Base-by-base conservation (phyloP, 108 stramenopile species). In the Skeletonema tropicum region DNA sequence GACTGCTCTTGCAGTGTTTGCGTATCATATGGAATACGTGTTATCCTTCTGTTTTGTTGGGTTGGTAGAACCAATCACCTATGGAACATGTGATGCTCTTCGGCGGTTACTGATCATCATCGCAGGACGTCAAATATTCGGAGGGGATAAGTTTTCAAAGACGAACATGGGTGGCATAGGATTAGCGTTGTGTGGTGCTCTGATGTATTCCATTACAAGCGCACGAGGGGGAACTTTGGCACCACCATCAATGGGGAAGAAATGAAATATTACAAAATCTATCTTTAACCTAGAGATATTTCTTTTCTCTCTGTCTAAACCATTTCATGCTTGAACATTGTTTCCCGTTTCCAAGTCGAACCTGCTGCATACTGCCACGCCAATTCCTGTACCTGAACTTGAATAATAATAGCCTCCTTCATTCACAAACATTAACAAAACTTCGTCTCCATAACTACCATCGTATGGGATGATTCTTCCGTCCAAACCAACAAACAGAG, bases 1-100 rank as follows among this genome's bases (percentile, higher is more conserved):
- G 55, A 64, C 85, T 42, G 60, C 48, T 17, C 64, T 77, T 60
- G 92, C 92, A 11, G 79, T 85, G 9, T 48, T 82, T 14, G 83
- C 88, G 21, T 92, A 92, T 71, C 92, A 92, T 71, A 60, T 89
- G 63, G 92, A 92, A 57, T 92, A 92, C 64, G 83, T 88, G 7
- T 60, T 92, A 10, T 89, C 88, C 0, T 92, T 92, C 46, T 83
- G 75, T 49, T 92, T 92, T 75, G 88, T 92, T 58, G 78, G 82
- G 21, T 69, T 92, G 19, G 91, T 92, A 9, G 66, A 81, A 39
- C 91, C 91, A 26, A 88, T 92, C 36, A 89, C 89, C 8, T 92
- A 87, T 71, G 89, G 91, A 6, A 85, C 91, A 3, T 89, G 87
- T 57, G 91, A 92, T 72, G 89, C 91, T 11, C 39, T 92, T 26